Conservation (phyloP, 2,329 filamentous ascomycete genomes). For the Akanthomyces uredinophilus region DNA sequence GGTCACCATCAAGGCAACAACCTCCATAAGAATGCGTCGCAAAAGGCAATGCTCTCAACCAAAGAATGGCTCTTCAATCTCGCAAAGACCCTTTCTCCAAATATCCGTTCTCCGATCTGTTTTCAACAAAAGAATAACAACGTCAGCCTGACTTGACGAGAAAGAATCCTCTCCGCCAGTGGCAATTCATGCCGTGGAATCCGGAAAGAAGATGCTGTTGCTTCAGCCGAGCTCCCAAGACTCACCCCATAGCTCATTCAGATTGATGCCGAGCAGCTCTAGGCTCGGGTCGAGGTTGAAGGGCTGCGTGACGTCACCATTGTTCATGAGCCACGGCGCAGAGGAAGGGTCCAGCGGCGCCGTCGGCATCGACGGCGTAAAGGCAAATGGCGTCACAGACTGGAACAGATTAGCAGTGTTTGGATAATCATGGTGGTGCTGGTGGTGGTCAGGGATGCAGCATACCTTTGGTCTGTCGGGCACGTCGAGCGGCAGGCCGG, state of each 20-base stretch:
- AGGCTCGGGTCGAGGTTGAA: slow-evolving; percentile 51
- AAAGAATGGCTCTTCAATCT: slow-evolving; percentile 11
- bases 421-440: background rate
- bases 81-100: slow-evolving; percentile 13
- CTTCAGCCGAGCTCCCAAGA: slow-evolving; percentile 38
- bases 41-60: background rate
- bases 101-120: slow-evolving; percentile 12
- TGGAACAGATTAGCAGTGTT: slow-evolving; percentile 28
- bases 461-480: slow-evolving; percentile 36
- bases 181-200: background rate
- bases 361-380: slow-evolving; percentile 31
- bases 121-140: background rate
- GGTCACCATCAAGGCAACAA: background rate
- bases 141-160: slow-evolving; percentile 9
- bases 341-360: slow-evolving; percentile 31
- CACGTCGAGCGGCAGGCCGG: slow-evolving; percentile 29
- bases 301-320: slow-evolving; percentile 28
- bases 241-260: slow-evolving; percentile 53
- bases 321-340: slow-evolving; percentile 30
- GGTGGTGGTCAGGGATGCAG: slow-evolving; percentile 12
- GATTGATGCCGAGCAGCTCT: slow-evolving; percentile 47
- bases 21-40: background rate
- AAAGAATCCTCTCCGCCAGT: background rate
- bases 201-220: background rate
- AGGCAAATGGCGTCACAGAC: slow-evolving; percentile 39